Base-by-base conservation (phyloP, 2,329 filamentous ascomycete species). In the Fusarium sambucinum region DNA sequence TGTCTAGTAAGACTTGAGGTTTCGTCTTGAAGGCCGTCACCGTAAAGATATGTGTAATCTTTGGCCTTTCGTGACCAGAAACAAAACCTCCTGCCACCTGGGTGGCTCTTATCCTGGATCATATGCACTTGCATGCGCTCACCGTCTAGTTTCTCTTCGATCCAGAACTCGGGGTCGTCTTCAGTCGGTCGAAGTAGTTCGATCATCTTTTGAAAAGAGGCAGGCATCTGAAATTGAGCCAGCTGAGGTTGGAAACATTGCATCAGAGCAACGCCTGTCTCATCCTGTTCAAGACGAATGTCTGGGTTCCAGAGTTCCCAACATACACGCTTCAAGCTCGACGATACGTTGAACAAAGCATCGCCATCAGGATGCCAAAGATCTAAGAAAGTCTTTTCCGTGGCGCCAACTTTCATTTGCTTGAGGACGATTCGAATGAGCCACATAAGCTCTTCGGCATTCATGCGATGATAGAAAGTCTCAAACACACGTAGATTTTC, bases 11-110 rank as follows among this genome's bases (percentile, higher is more conserved):
- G 78, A 9, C 94, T 89, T 10, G 91, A 90, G 40, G 90, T 89
- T 8, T 90, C 86, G 68, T 97, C 93, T 46, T 90, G 80, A 17
- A 96, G 86, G 0, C 91, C 87, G 60, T 88, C 85, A 9, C 96
- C 96, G 75, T 99, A 99, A 0, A 99, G 85, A 73, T 97, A 96
- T 0, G 94, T 96, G 74, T 99, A 99, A 47, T 98, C 92, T 76
- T 97, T 98, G 11, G 92, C 95, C 79, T 97, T 98, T 52, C 96
- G 87, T 4, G 95, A 98, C 93, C 94, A 99, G 78, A 97, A 99
- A 32, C 84, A 85, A 77, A 98, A 97, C 21, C 83, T 84, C 57
- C 85, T 89, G 0, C 93, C 92, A 1, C 94, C 93, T 0, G 88
- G 85, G 1, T 89, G 81, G 1, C 78, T 80, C 5, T 88, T 81